A percentile compares a stretch with the other conserved stretches of the same genome.
These are phyloP conservation scores for Alternaria novae-zelandiae DNA, from an alignment of 2,329 filamentous ascomycete species.

Conservation along the genomic window DNA sequence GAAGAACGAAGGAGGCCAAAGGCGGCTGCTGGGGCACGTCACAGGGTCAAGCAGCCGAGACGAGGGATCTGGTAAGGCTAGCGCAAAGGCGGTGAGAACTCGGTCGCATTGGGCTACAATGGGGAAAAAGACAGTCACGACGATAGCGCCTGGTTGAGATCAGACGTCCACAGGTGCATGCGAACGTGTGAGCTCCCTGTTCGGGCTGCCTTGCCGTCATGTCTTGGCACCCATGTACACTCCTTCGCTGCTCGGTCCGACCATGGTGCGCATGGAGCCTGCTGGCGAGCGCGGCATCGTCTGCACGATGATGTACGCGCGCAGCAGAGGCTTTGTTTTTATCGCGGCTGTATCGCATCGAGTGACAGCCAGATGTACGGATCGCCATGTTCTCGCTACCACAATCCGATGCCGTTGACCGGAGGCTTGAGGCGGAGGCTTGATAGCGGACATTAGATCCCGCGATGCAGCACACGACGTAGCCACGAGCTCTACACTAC, in stretches of 20 bases:
- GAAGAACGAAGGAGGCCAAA: conserved; percentile 28
- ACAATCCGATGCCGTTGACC: neutral
- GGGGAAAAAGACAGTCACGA: conserved; percentile 26
- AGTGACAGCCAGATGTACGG: neutral
- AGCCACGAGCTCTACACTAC: neutral
- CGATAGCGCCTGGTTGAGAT: conserved; percentile 35
- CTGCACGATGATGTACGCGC: conserved; percentile 17
- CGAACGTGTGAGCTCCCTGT: conserved; percentile 21
- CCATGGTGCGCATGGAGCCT: conserved; percentile 4
- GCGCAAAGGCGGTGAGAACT: conserved; percentile 37
- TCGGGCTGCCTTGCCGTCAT: conserved; percentile 8
- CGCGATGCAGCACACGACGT: neutral
- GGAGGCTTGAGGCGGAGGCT: neutral
- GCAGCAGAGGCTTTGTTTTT: neutral
- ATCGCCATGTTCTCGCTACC: neutral
- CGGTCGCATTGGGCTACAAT: conserved; percentile 42
- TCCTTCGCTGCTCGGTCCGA: conserved; percentile 12
- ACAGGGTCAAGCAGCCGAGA: conserved; percentile 35
- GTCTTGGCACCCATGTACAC: conserved; percentile 4
- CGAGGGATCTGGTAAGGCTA: conserved; percentile 26
- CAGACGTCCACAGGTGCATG: conserved; percentile 23
- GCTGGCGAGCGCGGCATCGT: neutral
- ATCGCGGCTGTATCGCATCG: neutral
- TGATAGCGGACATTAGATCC: neutral
- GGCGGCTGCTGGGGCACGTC: conserved; percentile 38